Base-by-base conservation (phyloP, 2,329 filamentous ascomycete species). In the Ophiosphaerella herpotricha region DNA sequence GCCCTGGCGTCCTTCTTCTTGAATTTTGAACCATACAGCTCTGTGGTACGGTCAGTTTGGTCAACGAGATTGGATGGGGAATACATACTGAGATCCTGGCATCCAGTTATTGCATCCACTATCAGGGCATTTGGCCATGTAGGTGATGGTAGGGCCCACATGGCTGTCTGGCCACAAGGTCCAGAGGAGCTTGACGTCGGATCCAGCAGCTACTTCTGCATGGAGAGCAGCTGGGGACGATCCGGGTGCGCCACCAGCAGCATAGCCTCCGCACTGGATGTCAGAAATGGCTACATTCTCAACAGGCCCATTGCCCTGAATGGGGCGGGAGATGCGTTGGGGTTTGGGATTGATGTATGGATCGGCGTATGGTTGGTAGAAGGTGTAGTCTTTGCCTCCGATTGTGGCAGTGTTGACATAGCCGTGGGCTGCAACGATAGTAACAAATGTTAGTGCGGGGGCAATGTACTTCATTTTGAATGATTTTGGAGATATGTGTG, bases 221-320 rank as follows among this genome's bases (percentile, higher is more conserved):
- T 82, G 80, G 0, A 85, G 75, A 4, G 78, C 65, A 2, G 82
- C 83, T 5, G 82, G 82, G 23, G 69, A 63, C 6, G 80, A 80
- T 75, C 83, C 82, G 5, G 70, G 63, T 47, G 70, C 64, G 16
- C 80, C 80, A 7, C 78, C 78, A 13, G 70, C 80, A 4, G 78
- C 74, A 45, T 78, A 80, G 18, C 81, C 80, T 39, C 79, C 79
- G 70, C 83, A 85, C 62, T 85, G 81, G 7, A 85, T 45, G 54
- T 85, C 83, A 48, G 78, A 74, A 11, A 76, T 73, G 2, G 75
- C 77, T 7, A 85, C 65, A 48, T 85, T 78, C 48, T 80, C 70
- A 18, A 85, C 77, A 0, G 83, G 82, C 3, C 83, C 82, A 66
- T 85, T 85, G 33, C 82, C 82, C 50, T 80, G 76, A 48, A 85